Conservation (phyloP, 1,284 basidiomycete genomes). For the Leccinum subrobustum region DNA sequence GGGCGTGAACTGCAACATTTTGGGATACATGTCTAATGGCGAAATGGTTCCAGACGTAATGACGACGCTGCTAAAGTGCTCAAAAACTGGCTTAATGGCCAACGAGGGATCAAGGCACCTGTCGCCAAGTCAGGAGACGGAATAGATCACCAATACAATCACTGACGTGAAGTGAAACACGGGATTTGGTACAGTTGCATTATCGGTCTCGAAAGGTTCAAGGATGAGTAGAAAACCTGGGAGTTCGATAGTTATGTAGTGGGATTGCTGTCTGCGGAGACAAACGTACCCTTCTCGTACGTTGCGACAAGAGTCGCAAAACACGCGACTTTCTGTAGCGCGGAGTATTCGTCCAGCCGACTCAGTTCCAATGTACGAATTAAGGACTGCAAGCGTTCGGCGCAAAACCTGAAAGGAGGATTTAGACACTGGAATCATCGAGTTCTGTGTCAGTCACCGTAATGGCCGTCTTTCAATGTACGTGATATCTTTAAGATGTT, state of each 20-base stretch:
- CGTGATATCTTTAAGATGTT: slow-evolving; percentile 98
- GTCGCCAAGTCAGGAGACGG: slow-evolving; percentile 15
- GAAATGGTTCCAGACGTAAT: slow-evolving; percentile 99
- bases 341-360: slow-evolving; percentile 87
- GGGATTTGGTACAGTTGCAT: slow-evolving; percentile 97
- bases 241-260: slow-evolving; percentile 4
- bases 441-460: slow-evolving; percentile 48
- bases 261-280: background rate
- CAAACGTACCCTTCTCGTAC: slow-evolving; percentile 85
- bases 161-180: slow-evolving; percentile 96
- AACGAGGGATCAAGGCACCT: slow-evolving; percentile 97
- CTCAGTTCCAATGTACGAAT: slow-evolving; percentile 92
- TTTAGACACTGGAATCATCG: slow-evolving; percentile 5
- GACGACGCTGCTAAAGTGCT: slow-evolving; percentile 97
- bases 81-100: slow-evolving; percentile 97
- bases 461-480: slow-evolving; percentile 98
- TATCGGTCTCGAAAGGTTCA: slow-evolving; percentile 98
- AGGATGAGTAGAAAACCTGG: slow-evolving; percentile 94
- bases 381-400: slow-evolving; percentile 92
- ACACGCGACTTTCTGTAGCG: slow-evolving; percentile 92
- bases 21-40: slow-evolving; percentile 99
- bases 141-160: background rate
- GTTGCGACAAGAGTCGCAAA: slow-evolving; percentile 98
- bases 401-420: slow-evolving; percentile 74
- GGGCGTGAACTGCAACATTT: slow-evolving; percentile 98